Conservation (phyloP, 306 rosid genomes). For the Sphenostylis stenocarpa region DNA sequence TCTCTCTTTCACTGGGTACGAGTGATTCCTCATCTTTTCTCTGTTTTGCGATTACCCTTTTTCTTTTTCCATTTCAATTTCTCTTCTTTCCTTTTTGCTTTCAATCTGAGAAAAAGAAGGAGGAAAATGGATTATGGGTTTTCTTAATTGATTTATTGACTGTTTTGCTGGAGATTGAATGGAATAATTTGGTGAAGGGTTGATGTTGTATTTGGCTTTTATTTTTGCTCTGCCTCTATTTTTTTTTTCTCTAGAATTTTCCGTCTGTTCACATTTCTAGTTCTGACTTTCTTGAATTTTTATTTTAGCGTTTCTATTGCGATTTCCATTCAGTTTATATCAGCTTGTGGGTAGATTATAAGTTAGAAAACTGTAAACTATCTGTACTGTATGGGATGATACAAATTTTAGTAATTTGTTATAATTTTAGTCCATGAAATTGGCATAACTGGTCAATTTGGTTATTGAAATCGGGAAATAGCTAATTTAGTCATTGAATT, state of each 20-base stretch:
- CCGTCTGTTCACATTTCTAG: background rate
- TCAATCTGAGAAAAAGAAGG: background rate
- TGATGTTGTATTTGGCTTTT: background rate
- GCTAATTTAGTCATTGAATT: background rate
- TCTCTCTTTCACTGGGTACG: background rate
- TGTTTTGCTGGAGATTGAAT: background rate
- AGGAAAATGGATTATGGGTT: background rate
- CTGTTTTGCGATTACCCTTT: background rate
- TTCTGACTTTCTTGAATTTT: background rate
- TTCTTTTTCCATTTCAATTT: background rate
- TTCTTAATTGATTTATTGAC: background rate
- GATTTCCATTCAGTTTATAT: background rate
- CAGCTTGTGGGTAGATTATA: background rate
- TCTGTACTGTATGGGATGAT: background rate
- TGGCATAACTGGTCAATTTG: background rate
- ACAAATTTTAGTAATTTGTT: background rate
- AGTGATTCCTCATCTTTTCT: background rate
- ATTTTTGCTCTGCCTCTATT: background rate
- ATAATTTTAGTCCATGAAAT: background rate
- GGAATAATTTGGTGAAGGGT: slow-evolving; percentile 10
- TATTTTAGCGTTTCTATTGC: background rate
- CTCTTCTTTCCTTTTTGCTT: background rate
- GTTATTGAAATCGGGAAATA: background rate
- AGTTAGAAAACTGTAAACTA: background rate
- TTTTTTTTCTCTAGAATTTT: background rate